A percentile compares a stretch with the other conserved stretches of the same genome.
Conservation (phyloP, 2,329 filamentous ascomycete species). For the Bipolaris sorokiniana region DNA sequence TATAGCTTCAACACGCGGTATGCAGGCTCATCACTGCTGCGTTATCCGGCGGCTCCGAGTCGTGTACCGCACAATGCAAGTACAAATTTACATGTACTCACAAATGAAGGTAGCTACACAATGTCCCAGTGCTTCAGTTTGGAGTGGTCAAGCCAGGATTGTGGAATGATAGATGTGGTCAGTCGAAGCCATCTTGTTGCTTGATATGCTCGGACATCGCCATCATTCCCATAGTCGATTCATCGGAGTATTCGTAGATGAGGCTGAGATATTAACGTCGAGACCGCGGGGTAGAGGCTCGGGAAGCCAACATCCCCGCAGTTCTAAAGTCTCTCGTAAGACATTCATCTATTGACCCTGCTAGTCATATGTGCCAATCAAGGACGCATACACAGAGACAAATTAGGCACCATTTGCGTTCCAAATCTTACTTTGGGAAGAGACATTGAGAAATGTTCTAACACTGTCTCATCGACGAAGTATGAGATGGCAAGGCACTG, state of each 20-base stretch:
- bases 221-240: neutral
- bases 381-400: neutral
- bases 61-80: neutral
- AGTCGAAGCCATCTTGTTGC: neutral
- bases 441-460: neutral
- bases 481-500: neutral
- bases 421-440: neutral
- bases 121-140: neutral
- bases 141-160: neutral
- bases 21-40: constrained; percentile 8
- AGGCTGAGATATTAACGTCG: constrained; percentile 24
- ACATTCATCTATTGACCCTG: constrained; percentile 33
- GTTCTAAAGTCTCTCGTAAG: constrained; percentile 34
- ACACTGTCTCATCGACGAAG: neutral
- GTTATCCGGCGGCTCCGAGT: neutral
- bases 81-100: neutral
- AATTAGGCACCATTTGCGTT: neutral
- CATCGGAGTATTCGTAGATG: constrained; percentile 17
- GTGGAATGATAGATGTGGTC: neutral
- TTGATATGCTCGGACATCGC: neutral
- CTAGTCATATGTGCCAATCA: neutral
- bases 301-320: constrained; percentile 26
- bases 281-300: constrained; percentile 38
- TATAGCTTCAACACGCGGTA: constrained; percentile 5
- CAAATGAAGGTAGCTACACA: too few relatives aligned